Evolutionary conservation across 2,329 filamentous ascomycete species (phyloP).

Genomic region (Aspergillus hortae): DNA sequence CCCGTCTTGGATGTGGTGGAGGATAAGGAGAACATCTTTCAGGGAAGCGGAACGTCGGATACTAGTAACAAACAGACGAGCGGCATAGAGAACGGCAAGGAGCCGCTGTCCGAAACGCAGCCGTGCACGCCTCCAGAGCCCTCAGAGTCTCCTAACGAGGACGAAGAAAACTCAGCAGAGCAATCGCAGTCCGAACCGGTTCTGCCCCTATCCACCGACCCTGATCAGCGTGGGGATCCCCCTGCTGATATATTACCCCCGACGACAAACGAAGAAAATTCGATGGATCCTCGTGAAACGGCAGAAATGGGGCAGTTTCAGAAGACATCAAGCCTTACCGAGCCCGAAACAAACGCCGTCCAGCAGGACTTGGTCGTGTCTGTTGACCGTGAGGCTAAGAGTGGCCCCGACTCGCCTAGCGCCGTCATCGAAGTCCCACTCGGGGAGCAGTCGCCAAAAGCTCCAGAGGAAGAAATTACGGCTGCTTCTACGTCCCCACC

Average conservation of each 20-base stretch:
- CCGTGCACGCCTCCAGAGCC: conserved; percentile 2
- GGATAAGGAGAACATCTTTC: conserved; percentile 21
- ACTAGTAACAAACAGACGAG: not conserved
- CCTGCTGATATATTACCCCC: conserved; percentile 14
- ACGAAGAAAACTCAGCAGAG: conserved; percentile 1
- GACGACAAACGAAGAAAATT: conserved; percentile 10
- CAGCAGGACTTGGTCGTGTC: conserved; percentile 21
- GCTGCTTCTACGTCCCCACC: conserved; percentile 16
- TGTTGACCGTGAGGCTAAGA: conserved; percentile 23
- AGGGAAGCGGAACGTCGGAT: not conserved
- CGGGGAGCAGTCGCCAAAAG: conserved; percentile 20
- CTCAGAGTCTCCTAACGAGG: conserved; percentile 2
- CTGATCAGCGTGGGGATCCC: conserved; percentile 14
- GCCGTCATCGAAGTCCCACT: conserved; percentile 27
- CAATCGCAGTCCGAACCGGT: conserved; percentile 8
- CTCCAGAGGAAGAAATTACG: conserved; percentile 22
- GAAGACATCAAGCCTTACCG: conserved; percentile 14
- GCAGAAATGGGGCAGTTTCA: conserved; percentile 14
- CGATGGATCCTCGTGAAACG: conserved; percentile 9
- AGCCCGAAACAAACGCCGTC: conserved; percentile 24
- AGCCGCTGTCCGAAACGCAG: conserved; percentile 11
- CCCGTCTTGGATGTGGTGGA: conserved; percentile 11
- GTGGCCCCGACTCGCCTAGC: conserved; percentile 29
- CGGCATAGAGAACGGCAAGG: conserved; percentile 12
- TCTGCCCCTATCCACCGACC: conserved; percentile 14